These are phyloP conservation scores for Mrakia hoshinonis DNA, from an alignment of 768 basidiomycete species.

Conservation along the genomic window DNA sequence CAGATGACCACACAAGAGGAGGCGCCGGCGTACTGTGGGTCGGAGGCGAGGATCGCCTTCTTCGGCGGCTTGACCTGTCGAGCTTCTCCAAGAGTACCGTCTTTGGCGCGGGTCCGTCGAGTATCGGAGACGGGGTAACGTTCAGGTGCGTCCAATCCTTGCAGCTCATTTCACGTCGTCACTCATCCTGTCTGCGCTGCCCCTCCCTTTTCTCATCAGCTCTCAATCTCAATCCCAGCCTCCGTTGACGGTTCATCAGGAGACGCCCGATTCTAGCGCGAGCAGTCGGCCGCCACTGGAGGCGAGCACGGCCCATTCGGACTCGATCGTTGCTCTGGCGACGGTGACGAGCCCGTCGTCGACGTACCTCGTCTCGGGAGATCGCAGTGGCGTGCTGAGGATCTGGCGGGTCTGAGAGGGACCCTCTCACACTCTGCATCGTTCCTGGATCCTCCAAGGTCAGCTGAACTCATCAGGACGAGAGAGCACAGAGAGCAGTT, in stretches of 20 bases:
- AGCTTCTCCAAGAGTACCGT: conserved; percentile 64
- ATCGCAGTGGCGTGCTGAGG: conserved; percentile 79
- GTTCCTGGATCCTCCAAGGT: too few relatives aligned
- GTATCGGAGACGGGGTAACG: conserved; percentile 60
- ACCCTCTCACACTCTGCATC: too few relatives aligned
- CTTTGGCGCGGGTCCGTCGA: conserved; percentile 56
- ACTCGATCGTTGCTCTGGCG: conserved; percentile 73
- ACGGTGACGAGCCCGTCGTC: conserved; percentile 88
- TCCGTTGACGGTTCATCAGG: neutral
- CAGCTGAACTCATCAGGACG: too few relatives aligned
- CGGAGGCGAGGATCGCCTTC: conserved; percentile 80
- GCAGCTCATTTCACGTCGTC: too few relatives aligned
- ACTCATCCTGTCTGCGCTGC: neutral
- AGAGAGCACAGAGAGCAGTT: too few relatives aligned
- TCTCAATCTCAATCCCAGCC: neutral
- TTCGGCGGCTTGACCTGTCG: conserved; percentile 80
- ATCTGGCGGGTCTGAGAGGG: conserved; percentile 49
- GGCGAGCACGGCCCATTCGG: conserved; percentile 70
- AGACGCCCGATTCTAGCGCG: neutral
- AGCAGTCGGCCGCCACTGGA: neutral
- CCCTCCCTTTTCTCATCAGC: neutral
- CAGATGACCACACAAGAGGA: neutral
- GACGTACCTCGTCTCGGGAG: conserved; percentile 67
- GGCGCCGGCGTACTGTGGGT: neutral
- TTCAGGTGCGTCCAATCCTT: conserved; percentile 53